Evolutionary conservation across 1,139 yeast species (phyloP).

Genomic region (Geotrichum candidum): DNA sequence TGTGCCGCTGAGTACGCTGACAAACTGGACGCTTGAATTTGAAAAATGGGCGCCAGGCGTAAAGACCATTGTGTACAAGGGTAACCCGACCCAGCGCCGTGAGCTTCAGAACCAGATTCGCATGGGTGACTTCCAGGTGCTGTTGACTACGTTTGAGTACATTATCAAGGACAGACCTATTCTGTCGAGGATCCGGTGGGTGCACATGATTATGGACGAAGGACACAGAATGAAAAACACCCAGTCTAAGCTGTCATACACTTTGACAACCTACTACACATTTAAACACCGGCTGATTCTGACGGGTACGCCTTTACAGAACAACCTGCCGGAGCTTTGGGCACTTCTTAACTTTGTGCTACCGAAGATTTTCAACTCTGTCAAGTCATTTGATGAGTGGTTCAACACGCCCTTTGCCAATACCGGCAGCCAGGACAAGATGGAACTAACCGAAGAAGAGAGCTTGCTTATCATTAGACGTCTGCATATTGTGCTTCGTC

Average conservation of each 20-base stretch:
- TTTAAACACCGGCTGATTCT: constrained; percentile 82
- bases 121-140: constrained; percentile 76
- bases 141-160: constrained; percentile 67
- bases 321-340: constrained; percentile 95
- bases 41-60: constrained; percentile 83
- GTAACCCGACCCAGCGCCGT: constrained; percentile 78
- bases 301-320: constrained; percentile 97
- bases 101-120: constrained; percentile 63
- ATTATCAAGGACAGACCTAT: constrained; percentile 85
- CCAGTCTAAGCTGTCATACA: constrained; percentile 76
- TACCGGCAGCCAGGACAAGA: constrained; percentile 89
- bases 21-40: constrained; percentile 94
- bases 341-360: constrained; percentile 89
- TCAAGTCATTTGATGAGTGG: constrained; percentile 98
- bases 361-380: constrained; percentile 94
- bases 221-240: constrained; percentile 98
- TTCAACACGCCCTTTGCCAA: constrained; percentile 97
- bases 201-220: constrained; percentile 97
- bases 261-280: constrained; percentile 75
- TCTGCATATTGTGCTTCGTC: constrained; percentile 91
- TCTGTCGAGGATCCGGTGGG: constrained; percentile 73
- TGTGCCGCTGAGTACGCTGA: constrained; percentile 89
- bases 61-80: constrained; percentile 40
- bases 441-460: constrained; percentile 95
- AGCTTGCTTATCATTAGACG: constrained; percentile 88